Evolutionary conservation across 345 rosid species (phyloP).

Genomic region (Arabidopsis thaliana): DNA sequence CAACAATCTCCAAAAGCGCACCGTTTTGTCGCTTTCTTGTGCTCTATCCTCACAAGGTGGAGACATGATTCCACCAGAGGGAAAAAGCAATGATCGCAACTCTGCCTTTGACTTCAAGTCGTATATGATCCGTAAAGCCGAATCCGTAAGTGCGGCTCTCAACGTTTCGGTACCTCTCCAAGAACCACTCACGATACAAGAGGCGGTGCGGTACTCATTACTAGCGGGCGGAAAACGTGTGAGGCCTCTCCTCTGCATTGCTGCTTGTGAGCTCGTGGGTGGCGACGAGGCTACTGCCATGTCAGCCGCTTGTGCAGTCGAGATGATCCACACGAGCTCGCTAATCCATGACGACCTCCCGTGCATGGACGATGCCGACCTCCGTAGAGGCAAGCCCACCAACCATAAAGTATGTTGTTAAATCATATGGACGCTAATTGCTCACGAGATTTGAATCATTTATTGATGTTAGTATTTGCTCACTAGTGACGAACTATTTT

Average conservation of each 20-base stretch:
- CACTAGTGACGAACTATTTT: not conserved
- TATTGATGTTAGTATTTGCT: not conserved
- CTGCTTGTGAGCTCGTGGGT: conserved; percentile 82
- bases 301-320: conserved; percentile 88
- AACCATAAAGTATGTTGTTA: conserved; percentile 62
- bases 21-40: conserved; percentile 46
- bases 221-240: conserved; percentile 88
- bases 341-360: conserved; percentile 94
- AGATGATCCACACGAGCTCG: conserved; percentile 93
- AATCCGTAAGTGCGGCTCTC: conserved; percentile 61
- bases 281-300: conserved; percentile 69
- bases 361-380: conserved; percentile 89
- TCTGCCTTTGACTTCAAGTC: conserved; percentile 66
- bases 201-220: conserved; percentile 84
- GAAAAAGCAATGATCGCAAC: conserved; percentile 34
- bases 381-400: conserved; percentile 88
- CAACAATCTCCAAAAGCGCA: conserved; percentile 23
- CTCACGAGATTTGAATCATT: not conserved
- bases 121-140: conserved; percentile 69
- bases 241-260: conserved; percentile 77
- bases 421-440: conserved; percentile 3
- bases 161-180: conserved; percentile 59
- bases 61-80: conserved; percentile 47
- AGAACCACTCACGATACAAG: conserved; percentile 72
- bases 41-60: conserved; percentile 52